Evolutionary conservation across 2,329 filamentous ascomycete genomes (phyloP), one percentile per base, ranked within the genome.

Genomic region (Thermomyces lanuginosus): DNA sequence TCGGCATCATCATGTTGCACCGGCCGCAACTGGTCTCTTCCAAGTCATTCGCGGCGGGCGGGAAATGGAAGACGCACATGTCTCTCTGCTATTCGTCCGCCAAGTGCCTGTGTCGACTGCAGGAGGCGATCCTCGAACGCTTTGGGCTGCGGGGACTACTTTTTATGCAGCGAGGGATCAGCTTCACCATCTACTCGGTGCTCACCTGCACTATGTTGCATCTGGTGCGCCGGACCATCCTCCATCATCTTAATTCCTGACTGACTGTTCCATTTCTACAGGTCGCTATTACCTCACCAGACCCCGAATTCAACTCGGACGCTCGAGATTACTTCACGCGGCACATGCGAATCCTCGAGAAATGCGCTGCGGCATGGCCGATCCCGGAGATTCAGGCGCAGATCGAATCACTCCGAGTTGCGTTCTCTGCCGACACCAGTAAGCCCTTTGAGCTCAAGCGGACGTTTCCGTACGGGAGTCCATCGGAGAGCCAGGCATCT

Each of bases 131-230:
- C 18, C 46, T 92, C 32, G 66, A 76, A 28, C 67, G 69, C 0
- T 92, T 75, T 49, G 81, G 83, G 2, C 59, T 92, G 33, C 69
- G 69, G 9, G 86, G 84, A 1, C 61, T 95, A 9, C 65, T 89
- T 40, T 91, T 76, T 55, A 93, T 93, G 86, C 76, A 86, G 44
- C 69, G 86, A 38, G 86, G 86, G 20, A 83, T 92, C 48, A 92
- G 84, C 52, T 95, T 92, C 44, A 82, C 81, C 4, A 82, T 95
- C n/a, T 95, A 95, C 45, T 73, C 76, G 30, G 72, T 92, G 14
- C 59, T 95, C 23, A 89, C 82, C 1, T 92, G 84, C 58, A 84
- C 86, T 13, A 84, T 93, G 54, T 66, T 95, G 29, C 84, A 95
- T 52, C 55, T 95, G 54, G 86, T 93, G 63, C 53, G 81, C 67